Evolutionary conservation across 1,139 yeast species (phyloP).

Genomic region (Pichia sp.): DNA sequence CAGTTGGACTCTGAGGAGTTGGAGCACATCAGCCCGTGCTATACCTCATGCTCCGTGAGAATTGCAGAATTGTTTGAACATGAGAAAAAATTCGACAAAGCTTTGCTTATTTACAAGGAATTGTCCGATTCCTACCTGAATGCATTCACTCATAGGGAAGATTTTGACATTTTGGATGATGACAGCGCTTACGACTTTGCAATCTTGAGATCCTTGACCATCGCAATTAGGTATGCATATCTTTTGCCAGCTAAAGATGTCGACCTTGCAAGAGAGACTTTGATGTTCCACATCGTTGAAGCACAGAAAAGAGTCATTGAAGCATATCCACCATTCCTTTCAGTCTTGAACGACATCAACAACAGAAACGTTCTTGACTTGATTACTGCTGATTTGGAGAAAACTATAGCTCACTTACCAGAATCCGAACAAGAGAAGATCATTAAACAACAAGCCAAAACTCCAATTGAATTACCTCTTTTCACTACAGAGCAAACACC

Average conservation of each 20-base stretch:
- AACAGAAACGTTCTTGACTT: conserved; percentile 25
- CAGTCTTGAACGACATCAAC: conserved; percentile 23
- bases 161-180: conserved; percentile 8
- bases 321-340: conserved; percentile 26
- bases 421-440: conserved; percentile 12
- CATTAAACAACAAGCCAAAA: conserved; percentile 19
- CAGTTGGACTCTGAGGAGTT: conserved; percentile 34
- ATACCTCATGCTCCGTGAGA: conserved; percentile 80
- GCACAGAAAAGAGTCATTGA: conserved; percentile 26
- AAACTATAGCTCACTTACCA: conserved; percentile 10
- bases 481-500: conserved; percentile 21
- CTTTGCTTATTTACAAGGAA: conserved; percentile 25
- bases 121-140: conserved; percentile 15
- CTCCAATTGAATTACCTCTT: conserved; percentile 23
- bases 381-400: conserved; percentile 19
- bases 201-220: conserved; percentile 23
- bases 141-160: conserved; percentile 17
- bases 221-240: conserved; percentile 24
- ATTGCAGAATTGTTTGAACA: conserved; percentile 69
- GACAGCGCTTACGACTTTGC: conserved; percentile 19
- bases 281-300: conserved; percentile 22
- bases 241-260: conserved; percentile 21
- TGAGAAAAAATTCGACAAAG: conserved; percentile 24
- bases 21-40: conserved; percentile 57
- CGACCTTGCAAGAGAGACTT: conserved; percentile 21